Evolutionary conservation across 2,329 filamentous ascomycete species (phyloP).

Genomic region (Claviceps pazoutovae): DNA sequence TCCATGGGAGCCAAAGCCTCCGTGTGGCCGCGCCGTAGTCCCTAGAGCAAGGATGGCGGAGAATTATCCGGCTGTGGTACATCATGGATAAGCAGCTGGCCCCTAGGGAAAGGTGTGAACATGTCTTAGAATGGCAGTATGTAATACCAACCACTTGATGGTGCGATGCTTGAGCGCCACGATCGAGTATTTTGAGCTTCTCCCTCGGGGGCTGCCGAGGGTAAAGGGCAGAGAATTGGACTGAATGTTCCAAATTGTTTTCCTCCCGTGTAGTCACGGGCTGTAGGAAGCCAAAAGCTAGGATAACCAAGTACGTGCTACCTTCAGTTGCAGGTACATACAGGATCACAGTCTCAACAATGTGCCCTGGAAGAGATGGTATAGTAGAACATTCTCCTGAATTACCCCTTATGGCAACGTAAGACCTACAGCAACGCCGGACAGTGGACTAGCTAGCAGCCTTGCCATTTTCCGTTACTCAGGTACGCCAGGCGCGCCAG

Average conservation of each 20-base stretch:
- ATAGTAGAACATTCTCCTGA: neutral
- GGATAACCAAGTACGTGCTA: neutral
- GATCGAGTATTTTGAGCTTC: neutral
- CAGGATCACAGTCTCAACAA: neutral
- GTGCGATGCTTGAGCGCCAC: neutral
- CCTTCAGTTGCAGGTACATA: neutral
- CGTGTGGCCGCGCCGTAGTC: conserved; percentile 6
- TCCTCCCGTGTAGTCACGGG: neutral
- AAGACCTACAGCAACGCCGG: conserved; percentile 10
- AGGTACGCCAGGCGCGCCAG: conserved; percentile 1
- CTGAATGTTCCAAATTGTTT: neutral
- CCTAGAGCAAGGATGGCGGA: neutral
- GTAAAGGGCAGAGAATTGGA: neutral
- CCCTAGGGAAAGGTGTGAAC: neutral
- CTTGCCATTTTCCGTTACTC: conserved; percentile 3
- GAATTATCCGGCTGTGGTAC: neutral
- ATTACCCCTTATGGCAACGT: conserved; percentile 4
- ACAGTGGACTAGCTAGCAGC: neutral
- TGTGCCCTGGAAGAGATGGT: neutral
- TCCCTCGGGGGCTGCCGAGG: neutral
- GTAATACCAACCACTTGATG: too few species aligned
- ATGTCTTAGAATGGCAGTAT: neutral
- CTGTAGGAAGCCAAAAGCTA: neutral
- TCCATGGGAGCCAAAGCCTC: too few species aligned
- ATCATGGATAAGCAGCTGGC: neutral